Evolutionary conservation across 331 rosid genomes (phyloP).

Genomic region (Spiraea crenata): DNA sequence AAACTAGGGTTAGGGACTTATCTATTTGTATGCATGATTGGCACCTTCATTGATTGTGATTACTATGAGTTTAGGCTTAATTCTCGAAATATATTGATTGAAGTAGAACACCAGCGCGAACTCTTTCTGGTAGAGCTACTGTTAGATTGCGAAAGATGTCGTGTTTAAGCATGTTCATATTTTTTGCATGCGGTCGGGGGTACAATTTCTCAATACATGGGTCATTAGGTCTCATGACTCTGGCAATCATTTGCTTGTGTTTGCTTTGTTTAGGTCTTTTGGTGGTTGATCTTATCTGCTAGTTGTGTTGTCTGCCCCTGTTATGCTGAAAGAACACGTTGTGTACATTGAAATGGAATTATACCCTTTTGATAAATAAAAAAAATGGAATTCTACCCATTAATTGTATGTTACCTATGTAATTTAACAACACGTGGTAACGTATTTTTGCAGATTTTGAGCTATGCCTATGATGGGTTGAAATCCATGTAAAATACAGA

Average conservation of each 20-base stretch:
- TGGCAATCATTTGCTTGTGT: background rate
- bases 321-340: background rate
- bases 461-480: no score
- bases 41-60: background rate
- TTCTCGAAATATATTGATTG: background rate
- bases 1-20: background rate
- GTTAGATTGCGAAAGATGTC: background rate
- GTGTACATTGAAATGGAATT: background rate
- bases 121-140: background rate
- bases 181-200: no score
- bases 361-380: no score
- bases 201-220: background rate
- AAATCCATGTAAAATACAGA: background rate
- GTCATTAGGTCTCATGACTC: background rate
- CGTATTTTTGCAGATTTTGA: constrained; percentile 58
- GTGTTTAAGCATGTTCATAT: no score
- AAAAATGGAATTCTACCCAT: background rate
- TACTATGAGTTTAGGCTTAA: no score
- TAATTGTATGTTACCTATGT: background rate
- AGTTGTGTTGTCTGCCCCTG: background rate
- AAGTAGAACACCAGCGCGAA: background rate
- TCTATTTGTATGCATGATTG: background rate
- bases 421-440: background rate
- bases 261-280: background rate
- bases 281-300: background rate